Conservation (phyloP, 441 rosid genomes). For the Gossypium aridum region DNA sequence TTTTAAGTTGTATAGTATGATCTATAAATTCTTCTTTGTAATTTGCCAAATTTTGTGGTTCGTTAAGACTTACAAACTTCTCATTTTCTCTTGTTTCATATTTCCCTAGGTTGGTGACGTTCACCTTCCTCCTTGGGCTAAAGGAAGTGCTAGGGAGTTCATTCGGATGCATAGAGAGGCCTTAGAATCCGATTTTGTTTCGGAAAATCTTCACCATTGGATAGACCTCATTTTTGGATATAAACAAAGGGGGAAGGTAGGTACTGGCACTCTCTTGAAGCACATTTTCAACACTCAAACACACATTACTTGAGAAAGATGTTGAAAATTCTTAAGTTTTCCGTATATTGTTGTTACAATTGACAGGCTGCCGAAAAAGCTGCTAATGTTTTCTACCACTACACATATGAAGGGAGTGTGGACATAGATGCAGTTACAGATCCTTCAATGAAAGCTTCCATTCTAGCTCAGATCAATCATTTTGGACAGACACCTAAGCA, state of each 20-base stretch:
- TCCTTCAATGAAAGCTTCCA: constrained; percentile 85
- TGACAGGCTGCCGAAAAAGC: constrained; percentile 91
- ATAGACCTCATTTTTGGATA: constrained; percentile 98
- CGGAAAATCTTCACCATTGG: constrained; percentile 99
- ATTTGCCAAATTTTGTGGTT: neutral
- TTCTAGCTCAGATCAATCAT: constrained; percentile 80
- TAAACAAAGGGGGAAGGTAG: constrained; percentile 98
- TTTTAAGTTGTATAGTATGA: neutral
- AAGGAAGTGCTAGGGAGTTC: constrained; percentile 93
- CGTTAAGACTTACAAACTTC: neutral
- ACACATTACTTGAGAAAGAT: neutral
- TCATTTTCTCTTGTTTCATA: constrained; percentile 14
- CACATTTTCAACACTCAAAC: neutral
- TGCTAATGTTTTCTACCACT: constrained; percentile 82
- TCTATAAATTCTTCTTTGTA: constrained; percentile 2
- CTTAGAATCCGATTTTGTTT: constrained; percentile 91
- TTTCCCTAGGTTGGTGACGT: constrained; percentile 77
- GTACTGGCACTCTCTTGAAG: constrained; percentile 15
- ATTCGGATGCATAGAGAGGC: constrained; percentile 95
- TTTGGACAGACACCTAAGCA: constrained; percentile 90
- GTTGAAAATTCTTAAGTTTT: neutral
- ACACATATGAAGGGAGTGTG: constrained; percentile 85
- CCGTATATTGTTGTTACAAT: constrained; percentile 12
- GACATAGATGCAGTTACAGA: constrained; percentile 80
- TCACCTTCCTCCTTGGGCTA: constrained; percentile 96